Base-by-base conservation (phyloP, 805 yeast species). In the Pichia exigua region DNA sequence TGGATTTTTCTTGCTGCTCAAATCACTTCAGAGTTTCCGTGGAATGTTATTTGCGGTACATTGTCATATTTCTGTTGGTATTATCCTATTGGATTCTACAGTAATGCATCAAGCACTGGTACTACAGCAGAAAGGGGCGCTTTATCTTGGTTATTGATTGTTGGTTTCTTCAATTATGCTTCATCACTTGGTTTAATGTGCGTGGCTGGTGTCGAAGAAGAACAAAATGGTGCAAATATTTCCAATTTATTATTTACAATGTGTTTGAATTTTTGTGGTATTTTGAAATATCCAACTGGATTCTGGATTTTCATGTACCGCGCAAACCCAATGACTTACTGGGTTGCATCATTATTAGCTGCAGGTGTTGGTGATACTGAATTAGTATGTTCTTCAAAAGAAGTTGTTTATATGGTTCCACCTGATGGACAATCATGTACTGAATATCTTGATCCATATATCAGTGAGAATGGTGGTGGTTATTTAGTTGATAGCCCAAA, bases 231-330 rank as follows among this genome's bases (percentile, higher is more conserved):
- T 46, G 87, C 85, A 54, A 81, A 82, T 58, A 54, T 81, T 51
- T 76, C 79, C 1, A 70, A 77, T 39, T 61, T 85, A 59, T 61
- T 82, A 54, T 83, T 81, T 66, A 79, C 85, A 2, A 67, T 83
- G 73, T 72, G 80, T 41, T 70, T 87, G 68, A 76, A 78, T 50
- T 85, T 86, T 78, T 84, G 89, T 75, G 95, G 95, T 75, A 87
- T 84, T 44, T 70, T 87, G 70, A 81, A 78, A 17, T 71, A 78
- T 24, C 77, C 81, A 44, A 62, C 71, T 20, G 81, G 88, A n/a
- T 87, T 87, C 73, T 80, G 91, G 90, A 71, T 76, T 44, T 85
- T 84, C 73, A 82, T 85, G 88, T 85, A 84, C 73, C 73, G 90
- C 63, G 76, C 73, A 20, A 79, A 84, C 24, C 92, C 94, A 18